phyloP scores from a whole-genome alignment of 768 basidiomycete species.

The Boletus rubescentipes region DNA sequence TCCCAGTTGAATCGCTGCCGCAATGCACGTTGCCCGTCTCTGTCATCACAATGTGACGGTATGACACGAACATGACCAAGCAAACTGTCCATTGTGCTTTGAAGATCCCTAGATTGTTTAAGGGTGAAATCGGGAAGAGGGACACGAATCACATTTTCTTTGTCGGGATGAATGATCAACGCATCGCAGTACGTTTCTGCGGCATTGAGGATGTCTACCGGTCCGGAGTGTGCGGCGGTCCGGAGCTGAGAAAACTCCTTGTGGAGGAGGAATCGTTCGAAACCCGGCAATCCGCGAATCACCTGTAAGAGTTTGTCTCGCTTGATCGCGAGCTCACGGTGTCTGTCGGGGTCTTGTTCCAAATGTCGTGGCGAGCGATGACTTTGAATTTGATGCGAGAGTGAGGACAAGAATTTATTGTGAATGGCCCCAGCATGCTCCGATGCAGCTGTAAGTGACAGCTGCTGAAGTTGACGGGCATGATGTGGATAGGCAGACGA shows the following conservation, averaged over 20 bases:
- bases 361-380: background rate
- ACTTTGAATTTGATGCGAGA: background rate
- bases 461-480: background rate
- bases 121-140: background rate
- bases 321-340: background rate
- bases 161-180: background rate
- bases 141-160: background rate
- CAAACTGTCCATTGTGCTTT: background rate
- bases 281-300: background rate
- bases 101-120: no score
- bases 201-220: background rate
- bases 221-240: background rate
- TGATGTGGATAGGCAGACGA: background rate
- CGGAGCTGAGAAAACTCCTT: background rate
- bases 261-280: constrained; percentile 1
- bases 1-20: background rate
- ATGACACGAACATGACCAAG: background rate
- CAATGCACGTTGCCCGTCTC: background rate
- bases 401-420: background rate
- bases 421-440: background rate
- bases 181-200: background rate
- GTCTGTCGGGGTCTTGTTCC: background rate
- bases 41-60: background rate
- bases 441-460: background rate
- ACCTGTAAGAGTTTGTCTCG: background rate